phyloP scores from a whole-genome alignment of 805 yeast species.

The Metschnikowia koreensis region DNA sequence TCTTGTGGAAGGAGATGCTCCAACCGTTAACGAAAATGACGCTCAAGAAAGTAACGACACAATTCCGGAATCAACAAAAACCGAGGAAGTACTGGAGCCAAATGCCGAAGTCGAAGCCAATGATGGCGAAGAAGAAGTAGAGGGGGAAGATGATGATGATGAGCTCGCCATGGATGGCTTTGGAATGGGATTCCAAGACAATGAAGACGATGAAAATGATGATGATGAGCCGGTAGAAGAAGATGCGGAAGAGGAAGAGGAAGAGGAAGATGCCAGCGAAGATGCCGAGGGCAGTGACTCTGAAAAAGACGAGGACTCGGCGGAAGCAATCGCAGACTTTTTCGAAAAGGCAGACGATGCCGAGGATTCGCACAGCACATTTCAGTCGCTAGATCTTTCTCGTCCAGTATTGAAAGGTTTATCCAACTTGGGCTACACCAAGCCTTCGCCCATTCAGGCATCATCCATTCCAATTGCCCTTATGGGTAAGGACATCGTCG shows the following conservation, averaged over 20 bases:
- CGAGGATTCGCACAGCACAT: conserved; percentile 57
- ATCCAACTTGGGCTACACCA: conserved; percentile 73
- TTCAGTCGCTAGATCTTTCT: conserved; percentile 76
- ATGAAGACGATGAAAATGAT: conserved; percentile 12
- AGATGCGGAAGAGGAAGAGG: conserved; percentile 19
- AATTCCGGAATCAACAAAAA: neutral
- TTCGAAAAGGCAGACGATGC: conserved; percentile 49
- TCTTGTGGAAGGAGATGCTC: conserved; percentile 33
- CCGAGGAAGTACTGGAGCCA: conserved; percentile 22
- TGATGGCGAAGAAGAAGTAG: conserved; percentile 6
- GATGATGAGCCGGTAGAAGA: conserved; percentile 16
- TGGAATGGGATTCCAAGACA: conserved; percentile 48
- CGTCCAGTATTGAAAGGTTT: conserved; percentile 88
- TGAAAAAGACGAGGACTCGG: conserved; percentile 57
- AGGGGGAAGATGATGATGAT: conserved; percentile 29
- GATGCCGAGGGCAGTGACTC: conserved; percentile 21
- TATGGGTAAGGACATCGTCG: conserved; percentile 93
- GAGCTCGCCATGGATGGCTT: conserved; percentile 45
- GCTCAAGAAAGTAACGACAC: conserved; percentile 21
- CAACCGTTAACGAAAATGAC: conserved; percentile 11
- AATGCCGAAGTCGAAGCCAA: conserved; percentile 24
- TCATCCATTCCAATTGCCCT: conserved; percentile 92
- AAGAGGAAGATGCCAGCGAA: conserved; percentile 20
- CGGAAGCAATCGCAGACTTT: conserved; percentile 79
- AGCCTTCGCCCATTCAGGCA: conserved; percentile 92